Conservation (phyloP, 345 rosid species). For the Hibiscus tridactylites region DNA sequence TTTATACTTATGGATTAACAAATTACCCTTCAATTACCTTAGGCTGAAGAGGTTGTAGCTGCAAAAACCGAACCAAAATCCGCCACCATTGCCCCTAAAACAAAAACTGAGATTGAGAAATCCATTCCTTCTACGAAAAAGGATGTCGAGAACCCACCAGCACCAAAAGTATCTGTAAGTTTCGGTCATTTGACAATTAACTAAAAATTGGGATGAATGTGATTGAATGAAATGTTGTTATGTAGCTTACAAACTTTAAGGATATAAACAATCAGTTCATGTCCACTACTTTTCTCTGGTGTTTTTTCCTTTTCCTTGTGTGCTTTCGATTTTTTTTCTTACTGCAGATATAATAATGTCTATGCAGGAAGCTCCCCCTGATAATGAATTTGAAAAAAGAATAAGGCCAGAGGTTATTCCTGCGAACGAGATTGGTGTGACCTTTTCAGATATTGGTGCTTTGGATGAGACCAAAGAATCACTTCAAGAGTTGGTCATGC, state of each 20-base stretch:
- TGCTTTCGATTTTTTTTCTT: slow-evolving; percentile 12
- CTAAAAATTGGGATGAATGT: too few relatives aligned
- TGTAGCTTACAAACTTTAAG: too few relatives aligned
- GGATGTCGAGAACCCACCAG: slow-evolving; percentile 51
- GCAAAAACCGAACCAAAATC: slow-evolving; percentile 58
- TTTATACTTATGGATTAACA: background rate
- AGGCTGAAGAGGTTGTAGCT: slow-evolving; percentile 32
- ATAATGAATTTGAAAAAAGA: background rate
- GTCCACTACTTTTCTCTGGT: background rate
- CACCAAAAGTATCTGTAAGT: slow-evolving; percentile 59
- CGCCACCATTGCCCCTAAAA: slow-evolving; percentile 36
- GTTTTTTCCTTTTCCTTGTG: background rate
- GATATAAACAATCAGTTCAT: background rate
- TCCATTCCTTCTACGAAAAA: slow-evolving; percentile 55
- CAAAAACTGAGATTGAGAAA: slow-evolving; percentile 54
- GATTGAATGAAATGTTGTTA: too few relatives aligned
- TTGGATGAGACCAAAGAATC: background rate
- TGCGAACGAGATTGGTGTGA: background rate
- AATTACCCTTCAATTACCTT: background rate
- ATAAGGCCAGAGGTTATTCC: background rate
- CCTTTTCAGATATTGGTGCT: background rate
- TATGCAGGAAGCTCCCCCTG: background rate
- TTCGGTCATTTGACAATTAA: background rate
- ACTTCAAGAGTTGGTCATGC: background rate
- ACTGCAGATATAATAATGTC: background rate